Evolutionary conservation across 345 rosid genomes (phyloP).

Genomic region (Brassica carinata): DNA sequence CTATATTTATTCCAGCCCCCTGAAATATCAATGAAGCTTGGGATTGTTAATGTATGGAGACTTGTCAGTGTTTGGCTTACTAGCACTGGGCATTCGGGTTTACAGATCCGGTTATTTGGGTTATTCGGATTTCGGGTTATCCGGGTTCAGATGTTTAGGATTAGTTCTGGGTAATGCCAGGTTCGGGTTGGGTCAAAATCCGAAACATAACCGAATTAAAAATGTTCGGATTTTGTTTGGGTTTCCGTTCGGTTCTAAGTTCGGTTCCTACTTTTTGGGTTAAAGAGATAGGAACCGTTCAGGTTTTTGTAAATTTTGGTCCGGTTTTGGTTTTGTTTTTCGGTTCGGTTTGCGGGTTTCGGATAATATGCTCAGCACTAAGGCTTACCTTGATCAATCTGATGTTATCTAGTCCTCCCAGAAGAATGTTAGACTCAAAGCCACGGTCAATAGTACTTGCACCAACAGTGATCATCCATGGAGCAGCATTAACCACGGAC

Average conservation of each 20-base stretch:
- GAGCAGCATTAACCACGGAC: conserved; percentile 53
- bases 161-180: not conserved
- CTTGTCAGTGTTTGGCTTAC: not conserved
- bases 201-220: not conserved
- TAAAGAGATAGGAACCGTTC: not conserved
- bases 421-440: conserved; percentile 47
- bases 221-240: not conserved
- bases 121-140: not conserved
- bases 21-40: conserved; percentile 22
- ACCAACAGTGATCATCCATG: conserved; percentile 62
- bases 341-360: not conserved
- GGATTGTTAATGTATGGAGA: not conserved
- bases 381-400: conserved; percentile 12
- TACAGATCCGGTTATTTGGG: not conserved
- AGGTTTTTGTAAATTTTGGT: not conserved
- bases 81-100: not conserved
- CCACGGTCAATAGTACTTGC: conserved; percentile 57
- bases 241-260: not conserved
- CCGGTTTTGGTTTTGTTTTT: not conserved
- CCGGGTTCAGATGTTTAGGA: not conserved
- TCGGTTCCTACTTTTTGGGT: not conserved
- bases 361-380: not conserved
- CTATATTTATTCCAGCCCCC: conserved; percentile 75
- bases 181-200: not conserved
- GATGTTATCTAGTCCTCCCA: conserved; percentile 36